A percentile compares a stretch with the other conserved stretches of the same genome.
phyloP scores from a whole-genome alignment of 2,329 filamentous ascomycete genomes.

The Trichoderma atroviride region DNA sequence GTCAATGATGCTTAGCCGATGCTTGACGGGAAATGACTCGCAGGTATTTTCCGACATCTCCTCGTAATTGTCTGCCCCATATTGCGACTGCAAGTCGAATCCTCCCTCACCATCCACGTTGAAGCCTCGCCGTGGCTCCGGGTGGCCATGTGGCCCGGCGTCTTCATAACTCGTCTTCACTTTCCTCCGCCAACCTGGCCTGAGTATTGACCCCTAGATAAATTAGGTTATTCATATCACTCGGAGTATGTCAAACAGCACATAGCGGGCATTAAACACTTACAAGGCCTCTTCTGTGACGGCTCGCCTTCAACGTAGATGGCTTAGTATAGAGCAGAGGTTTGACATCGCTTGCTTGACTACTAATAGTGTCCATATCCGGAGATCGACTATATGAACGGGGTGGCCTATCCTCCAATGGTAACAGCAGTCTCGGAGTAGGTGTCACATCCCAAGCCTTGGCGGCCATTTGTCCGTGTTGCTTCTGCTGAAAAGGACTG shows the following conservation, averaged over 20 bases:
- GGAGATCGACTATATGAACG: background rate
- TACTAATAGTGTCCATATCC: background rate
- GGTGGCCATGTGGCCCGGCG: background rate
- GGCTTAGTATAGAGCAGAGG: slow-evolving; percentile 6
- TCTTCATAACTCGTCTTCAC: background rate
- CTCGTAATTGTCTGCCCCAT: background rate
- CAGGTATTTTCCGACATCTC: background rate
- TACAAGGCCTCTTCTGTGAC: background rate
- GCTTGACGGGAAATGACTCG: background rate
- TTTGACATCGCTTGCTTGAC: slow-evolving; percentile 3
- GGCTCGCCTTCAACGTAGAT: background rate
- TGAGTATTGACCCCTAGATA: slow-evolving; percentile 1
- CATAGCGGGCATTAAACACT: background rate
- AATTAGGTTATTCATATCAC: background rate
- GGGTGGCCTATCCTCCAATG: background rate
- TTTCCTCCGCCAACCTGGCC: background rate
- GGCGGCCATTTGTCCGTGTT: background rate
- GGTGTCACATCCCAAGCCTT: background rate
- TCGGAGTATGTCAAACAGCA: background rate
- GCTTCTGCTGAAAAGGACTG: background rate
- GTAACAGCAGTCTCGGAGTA: background rate
- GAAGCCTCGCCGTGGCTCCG: slow-evolving; percentile 22
- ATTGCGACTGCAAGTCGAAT: background rate
- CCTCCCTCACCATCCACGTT: slow-evolving; percentile 34
- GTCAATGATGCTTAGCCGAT: background rate